Evolutionary conservation across 768 basidiomycete species (phyloP).

Genomic region (Agrocybe praecox): DNA sequence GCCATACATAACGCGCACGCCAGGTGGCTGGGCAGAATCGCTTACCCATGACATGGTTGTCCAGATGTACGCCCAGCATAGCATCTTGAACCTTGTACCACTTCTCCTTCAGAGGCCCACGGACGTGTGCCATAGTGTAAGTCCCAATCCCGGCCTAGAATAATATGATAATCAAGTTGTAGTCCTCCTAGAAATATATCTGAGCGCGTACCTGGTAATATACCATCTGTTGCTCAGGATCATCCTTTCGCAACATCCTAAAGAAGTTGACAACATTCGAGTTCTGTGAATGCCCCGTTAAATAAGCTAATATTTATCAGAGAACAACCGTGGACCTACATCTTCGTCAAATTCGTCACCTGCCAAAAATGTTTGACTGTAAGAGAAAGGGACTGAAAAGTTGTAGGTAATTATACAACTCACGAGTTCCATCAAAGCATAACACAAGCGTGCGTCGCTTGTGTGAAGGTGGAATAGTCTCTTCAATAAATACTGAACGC

Average conservation of each 20-base stretch:
- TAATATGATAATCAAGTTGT: neutral
- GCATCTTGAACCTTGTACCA: slow-evolving; percentile 35
- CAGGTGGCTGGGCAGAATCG: too few relatives aligned
- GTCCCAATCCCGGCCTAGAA: slow-evolving; percentile 55
- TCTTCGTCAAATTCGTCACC: slow-evolving; percentile 21
- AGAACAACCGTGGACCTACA: slow-evolving; percentile 7
- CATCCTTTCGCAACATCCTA: slow-evolving; percentile 37
- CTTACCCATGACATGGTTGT: slow-evolving; percentile 53
- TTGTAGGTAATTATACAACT: slow-evolving; percentile 40
- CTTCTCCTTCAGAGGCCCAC: slow-evolving; percentile 42
- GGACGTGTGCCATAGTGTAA: slow-evolving; percentile 43
- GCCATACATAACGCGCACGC: too few relatives aligned
- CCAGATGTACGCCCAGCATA: slow-evolving; percentile 26
- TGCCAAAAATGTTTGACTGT: too few relatives aligned
- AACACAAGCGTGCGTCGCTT: slow-evolving; percentile 42
- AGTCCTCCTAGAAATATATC: neutral
- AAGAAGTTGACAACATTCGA: slow-evolving; percentile 43
- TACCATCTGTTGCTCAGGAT: slow-evolving; percentile 33
- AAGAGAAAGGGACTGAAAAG: neutral
- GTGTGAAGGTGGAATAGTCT: neutral
- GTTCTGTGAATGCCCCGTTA: slow-evolving; percentile 26
- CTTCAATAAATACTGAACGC: neutral
- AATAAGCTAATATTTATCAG: neutral
- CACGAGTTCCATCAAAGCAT: slow-evolving; percentile 59
- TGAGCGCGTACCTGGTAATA: slow-evolving; percentile 34